Evolutionary conservation across 768 basidiomycete species (phyloP).

Genomic region (Pleurotus djamor): DNA sequence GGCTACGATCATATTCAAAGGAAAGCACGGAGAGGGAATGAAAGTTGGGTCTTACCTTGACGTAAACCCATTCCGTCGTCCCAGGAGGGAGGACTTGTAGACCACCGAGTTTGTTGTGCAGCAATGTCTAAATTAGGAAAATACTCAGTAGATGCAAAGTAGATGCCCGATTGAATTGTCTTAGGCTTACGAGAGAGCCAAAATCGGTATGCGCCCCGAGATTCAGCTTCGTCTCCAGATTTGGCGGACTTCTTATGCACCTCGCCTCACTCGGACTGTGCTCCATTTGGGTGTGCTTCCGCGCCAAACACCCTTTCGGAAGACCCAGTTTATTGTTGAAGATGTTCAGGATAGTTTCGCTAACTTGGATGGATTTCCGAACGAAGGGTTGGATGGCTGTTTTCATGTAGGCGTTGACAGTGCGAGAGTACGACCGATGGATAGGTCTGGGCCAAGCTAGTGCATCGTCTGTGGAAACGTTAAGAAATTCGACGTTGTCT

Average conservation of each 20-base stretch:
- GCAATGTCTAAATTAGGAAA: constrained; percentile 23
- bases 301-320: constrained; percentile 41
- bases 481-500: constrained; percentile 64
- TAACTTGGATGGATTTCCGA: constrained; percentile 54
- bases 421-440: constrained; percentile 55
- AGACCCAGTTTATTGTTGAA: constrained; percentile 58
- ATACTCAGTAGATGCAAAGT: neutral
- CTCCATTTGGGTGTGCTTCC: constrained; percentile 39
- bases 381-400: constrained; percentile 51
- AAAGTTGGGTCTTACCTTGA: constrained; percentile 26
- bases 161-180: neutral
- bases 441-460: constrained; percentile 55
- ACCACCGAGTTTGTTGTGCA: constrained; percentile 42
- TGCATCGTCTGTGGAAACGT: constrained; percentile 68
- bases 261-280: constrained; percentile 58
- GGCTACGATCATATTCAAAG: constrained; percentile 19
- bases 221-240: constrained; percentile 27
- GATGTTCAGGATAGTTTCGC: constrained; percentile 47
- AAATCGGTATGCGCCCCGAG: constrained; percentile 46
- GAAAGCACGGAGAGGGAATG: too few species aligned
- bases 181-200: constrained; percentile 1
- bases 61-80: constrained; percentile 33
- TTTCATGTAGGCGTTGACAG: constrained; percentile 49
- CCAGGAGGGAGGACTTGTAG: constrained; percentile 41
- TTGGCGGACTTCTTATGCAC: constrained; percentile 46